phyloP scores from a whole-genome alignment of 208 protist species.

The Acanthamoeba healyi region DNA sequence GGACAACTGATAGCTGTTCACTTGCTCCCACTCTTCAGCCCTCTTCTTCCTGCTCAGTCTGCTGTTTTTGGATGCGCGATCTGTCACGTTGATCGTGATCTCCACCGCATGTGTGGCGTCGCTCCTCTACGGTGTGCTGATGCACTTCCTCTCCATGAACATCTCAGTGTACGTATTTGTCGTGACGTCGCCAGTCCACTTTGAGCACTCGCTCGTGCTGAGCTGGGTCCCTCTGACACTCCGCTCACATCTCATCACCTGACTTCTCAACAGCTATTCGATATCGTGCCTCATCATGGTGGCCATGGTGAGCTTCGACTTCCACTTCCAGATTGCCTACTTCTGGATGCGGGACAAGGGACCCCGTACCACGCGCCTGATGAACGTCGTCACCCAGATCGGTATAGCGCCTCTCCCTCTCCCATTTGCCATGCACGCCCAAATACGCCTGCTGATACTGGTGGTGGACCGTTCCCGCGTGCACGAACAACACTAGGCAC shows the following conservation, averaged over 20 bases:
- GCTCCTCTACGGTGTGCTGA: neutral
- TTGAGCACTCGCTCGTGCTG: too few species aligned
- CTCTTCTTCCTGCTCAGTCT: neutral
- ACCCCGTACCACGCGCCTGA: neutral
- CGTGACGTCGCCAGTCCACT: too few species aligned
- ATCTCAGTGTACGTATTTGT: conserved; percentile 15
- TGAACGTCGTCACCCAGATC: conserved; percentile 27
- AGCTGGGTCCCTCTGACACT: too few species aligned
- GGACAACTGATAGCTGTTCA: too few species aligned
- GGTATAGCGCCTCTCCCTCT: neutral
- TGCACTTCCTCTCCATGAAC: conserved; percentile 34
- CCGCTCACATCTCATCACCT: neutral
- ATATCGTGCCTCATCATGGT: conserved; percentile 31
- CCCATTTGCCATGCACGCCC: neutral
- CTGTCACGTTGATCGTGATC: neutral
- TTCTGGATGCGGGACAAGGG: conserved; percentile 31
- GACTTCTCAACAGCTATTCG: neutral
- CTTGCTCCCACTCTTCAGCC: too few species aligned
- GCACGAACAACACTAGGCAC: neutral
- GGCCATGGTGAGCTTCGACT: conserved; percentile 29
- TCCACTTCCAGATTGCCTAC: conserved; percentile 15
- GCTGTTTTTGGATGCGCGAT: neutral
- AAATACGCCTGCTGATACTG: too few species aligned
- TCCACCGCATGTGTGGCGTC: neutral
- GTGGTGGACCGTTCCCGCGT: too few species aligned